phyloP scores from a whole-genome alignment of 2,329 filamentous ascomycete species.

The Xylariaceae sp. region DNA sequence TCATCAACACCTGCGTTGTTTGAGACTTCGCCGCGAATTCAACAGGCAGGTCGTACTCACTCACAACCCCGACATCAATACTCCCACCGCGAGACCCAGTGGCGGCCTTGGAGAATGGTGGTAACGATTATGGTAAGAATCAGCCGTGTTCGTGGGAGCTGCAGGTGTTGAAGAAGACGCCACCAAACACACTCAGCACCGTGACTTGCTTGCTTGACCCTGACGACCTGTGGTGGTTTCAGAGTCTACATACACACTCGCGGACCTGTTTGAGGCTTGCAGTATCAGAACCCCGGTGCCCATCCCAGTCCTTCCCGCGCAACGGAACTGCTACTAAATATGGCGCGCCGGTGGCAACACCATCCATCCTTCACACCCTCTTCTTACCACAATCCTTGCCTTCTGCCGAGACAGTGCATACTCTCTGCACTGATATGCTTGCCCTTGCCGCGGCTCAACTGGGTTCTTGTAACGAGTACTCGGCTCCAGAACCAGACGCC shows the following conservation, averaged over 20 bases:
- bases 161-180: background rate
- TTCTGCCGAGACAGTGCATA: constrained; percentile 25
- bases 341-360: constrained; percentile 28
- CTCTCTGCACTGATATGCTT: constrained; percentile 23
- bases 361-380: constrained; percentile 28
- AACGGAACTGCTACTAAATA: constrained; percentile 27
- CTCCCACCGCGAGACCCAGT: constrained; percentile 22
- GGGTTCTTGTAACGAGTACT: background rate
- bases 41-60: constrained; percentile 30
- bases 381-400: constrained; percentile 22
- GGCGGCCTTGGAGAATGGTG: constrained; percentile 29
- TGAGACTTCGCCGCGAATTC: constrained; percentile 1
- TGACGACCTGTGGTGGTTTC: constrained; percentile 27
- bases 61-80: constrained; percentile 25
- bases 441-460: constrained; percentile 27
- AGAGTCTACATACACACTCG: constrained; percentile 25
- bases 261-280: constrained; percentile 24
- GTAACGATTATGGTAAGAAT: constrained; percentile 29
- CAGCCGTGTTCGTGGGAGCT: background rate
- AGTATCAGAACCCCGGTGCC: constrained; percentile 28
- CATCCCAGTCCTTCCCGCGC: constrained; percentile 28
- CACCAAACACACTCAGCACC: constrained; percentile 20
- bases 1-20: background rate
- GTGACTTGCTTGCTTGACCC: constrained; percentile 29
- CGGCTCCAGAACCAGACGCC: constrained; percentile 25